Evolutionary conservation across 371 early-diverging fungal genomes (phyloP).

Genomic region (Batrachochytrium dendrobatidis): DNA sequence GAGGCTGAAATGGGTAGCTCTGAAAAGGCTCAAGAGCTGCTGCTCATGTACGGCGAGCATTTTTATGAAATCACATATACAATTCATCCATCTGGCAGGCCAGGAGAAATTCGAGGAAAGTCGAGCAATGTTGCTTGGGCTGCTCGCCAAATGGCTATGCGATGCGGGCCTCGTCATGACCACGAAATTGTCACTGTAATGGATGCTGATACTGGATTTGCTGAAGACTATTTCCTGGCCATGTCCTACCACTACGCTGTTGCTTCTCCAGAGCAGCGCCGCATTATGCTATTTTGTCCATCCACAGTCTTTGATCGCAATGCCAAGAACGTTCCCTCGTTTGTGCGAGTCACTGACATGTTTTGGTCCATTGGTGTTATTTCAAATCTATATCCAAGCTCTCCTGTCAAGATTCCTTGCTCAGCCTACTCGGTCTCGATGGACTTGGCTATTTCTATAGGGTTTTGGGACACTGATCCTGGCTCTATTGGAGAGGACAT

Average conservation of each 20-base stretch:
- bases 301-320: conserved; percentile 71
- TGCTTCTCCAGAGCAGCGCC: conserved; percentile 24
- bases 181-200: conserved; percentile 59
- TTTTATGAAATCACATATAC: conserved; percentile 61
- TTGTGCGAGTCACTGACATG: conserved; percentile 68
- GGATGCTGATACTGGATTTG: conserved; percentile 62
- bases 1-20: conserved; percentile 51
- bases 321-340: conserved; percentile 60
- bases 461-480: conserved; percentile 71
- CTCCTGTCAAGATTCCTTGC: conserved; percentile 65
- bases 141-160: conserved; percentile 36
- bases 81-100: conserved; percentile 58
- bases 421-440: conserved; percentile 67
- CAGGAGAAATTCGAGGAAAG: conserved; percentile 72
- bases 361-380: conserved; percentile 73
- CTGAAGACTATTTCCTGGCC: conserved; percentile 48
- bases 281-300: conserved; percentile 55
- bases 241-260: conserved; percentile 32
- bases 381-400: conserved; percentile 63
- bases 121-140: conserved; percentile 69
- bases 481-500: conserved; percentile 78
- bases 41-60: conserved; percentile 41
- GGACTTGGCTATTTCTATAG: conserved; percentile 59
- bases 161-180: conserved; percentile 20
- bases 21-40: conserved; percentile 52